These are phyloP conservation scores for Diaporthe citrichinensis DNA, from an alignment of 2,329 filamentous ascomycete species.

Conservation along the genomic window DNA sequence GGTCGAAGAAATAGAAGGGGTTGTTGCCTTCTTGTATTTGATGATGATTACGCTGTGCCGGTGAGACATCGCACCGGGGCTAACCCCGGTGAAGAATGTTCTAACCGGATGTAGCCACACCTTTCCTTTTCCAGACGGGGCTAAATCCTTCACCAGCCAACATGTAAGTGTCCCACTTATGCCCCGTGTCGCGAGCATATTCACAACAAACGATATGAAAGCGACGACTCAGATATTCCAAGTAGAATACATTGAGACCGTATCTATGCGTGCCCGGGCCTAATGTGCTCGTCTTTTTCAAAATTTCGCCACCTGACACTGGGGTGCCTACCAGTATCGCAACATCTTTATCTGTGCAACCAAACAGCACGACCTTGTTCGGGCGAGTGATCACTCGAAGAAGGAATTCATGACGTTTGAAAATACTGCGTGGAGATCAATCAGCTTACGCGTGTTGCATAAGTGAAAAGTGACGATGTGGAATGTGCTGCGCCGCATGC, in stretches of 20 bases:
- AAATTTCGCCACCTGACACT: no score
- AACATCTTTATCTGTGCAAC: no score
- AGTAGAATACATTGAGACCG: not conserved
- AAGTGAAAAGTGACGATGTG: no score
- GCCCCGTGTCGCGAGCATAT: not conserved
- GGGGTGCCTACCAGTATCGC: no score
- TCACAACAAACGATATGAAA: not conserved
- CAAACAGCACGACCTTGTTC: no score
- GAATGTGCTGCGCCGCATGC: no score
- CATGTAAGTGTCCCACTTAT: not conserved
- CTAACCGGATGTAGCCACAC: not conserved
- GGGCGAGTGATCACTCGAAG: no score
- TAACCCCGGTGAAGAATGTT: not conserved
- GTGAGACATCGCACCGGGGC: slow-evolving; percentile 10
- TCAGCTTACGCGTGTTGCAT: no score
- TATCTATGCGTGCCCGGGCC: not conserved
- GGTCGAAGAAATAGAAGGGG: not conserved
- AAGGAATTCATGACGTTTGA: no score
- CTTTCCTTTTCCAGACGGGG: not conserved
- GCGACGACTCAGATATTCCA: not conserved
- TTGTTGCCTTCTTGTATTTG: not conserved
- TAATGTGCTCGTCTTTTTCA: not conserved
- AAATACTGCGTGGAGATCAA: no score
- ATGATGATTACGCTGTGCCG: slow-evolving; percentile 12
- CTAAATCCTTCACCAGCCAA: no score